Evolutionary conservation across 805 yeast genomes (phyloP).

Genomic region (Maudiozyma serrabonitensis): DNA sequence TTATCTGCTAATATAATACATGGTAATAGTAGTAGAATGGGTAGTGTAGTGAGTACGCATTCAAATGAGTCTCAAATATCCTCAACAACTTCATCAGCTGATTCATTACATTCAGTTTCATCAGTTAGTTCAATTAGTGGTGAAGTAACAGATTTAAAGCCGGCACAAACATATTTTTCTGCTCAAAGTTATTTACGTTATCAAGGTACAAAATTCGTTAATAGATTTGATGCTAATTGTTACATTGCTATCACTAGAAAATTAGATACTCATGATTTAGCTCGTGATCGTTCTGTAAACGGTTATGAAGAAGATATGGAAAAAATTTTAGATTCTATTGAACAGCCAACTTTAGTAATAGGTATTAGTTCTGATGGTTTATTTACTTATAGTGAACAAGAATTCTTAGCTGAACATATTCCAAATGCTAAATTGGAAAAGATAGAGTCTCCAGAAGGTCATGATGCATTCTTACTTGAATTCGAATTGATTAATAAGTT

Average conservation of each 20-base stretch:
- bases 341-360: slow-evolving; percentile 71
- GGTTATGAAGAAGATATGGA: slow-evolving; percentile 26
- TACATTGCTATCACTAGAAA: slow-evolving; percentile 90
- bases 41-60: slow-evolving; percentile 5
- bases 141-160: slow-evolving; percentile 20
- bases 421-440: slow-evolving; percentile 60
- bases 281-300: slow-evolving; percentile 54
- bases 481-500: slow-evolving; percentile 70
- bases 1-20: slow-evolving; percentile 4
- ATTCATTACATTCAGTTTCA: slow-evolving; percentile 23
- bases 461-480: slow-evolving; percentile 90
- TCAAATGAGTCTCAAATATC: slow-evolving; percentile 5
- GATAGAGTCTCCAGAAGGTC: slow-evolving; percentile 90
- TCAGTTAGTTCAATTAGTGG: slow-evolving; percentile 19
- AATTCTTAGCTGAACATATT: slow-evolving; percentile 63
- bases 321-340: slow-evolving; percentile 48
- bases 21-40: neutral
- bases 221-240: slow-evolving; percentile 92
- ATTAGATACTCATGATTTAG: slow-evolving; percentile 88
- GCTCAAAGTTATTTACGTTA: slow-evolving; percentile 93
- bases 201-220: slow-evolving; percentile 85
- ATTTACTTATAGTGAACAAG: slow-evolving; percentile 88
- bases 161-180: slow-evolving; percentile 60
- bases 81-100: slow-evolving; percentile 11
- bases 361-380: slow-evolving; percentile 91